Evolutionary conservation across 1,284 basidiomycete species (phyloP), one percentile per base, ranked within the genome.

Genomic region (Trichosporon sp.): DNA sequence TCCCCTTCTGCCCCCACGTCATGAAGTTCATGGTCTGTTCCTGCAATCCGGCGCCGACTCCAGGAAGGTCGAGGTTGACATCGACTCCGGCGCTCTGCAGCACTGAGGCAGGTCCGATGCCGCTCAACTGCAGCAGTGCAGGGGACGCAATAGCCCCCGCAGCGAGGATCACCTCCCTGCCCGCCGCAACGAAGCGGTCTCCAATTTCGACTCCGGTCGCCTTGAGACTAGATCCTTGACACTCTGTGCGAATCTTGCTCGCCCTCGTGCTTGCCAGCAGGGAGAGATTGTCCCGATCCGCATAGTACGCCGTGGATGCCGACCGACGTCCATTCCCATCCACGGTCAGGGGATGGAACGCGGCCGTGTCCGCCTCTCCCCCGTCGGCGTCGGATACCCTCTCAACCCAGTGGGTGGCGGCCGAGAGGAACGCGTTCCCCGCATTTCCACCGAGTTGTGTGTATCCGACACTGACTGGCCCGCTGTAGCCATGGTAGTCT

Each of bases 1-100:
- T 38, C 38, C 75, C 75, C 21, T 67, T 70, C 54, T 74, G 70
- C 68, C 81, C 59, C 46, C 61, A 43, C 2, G 37, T 16, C 75
- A 81, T 35, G 70, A 72, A 79, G 76, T 78, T 78, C 79, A 82
- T 79, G 12, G 77, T 75, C 81, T 91, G 91, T 78, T 92, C 91
- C 79, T 91, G 90, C 43, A 92, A 79, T 82, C 91, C 89, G 80
- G 90, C 88, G 0, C 92, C 92, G 68, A 94, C 91, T 14, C 72
- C 70, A 70, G 91, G 90, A 1, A 92, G 84, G 70, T 89, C 88
- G 46, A 86, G 70, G 14, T 80, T 78, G 71, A 75, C 70, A 11
- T 71, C 65, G 70, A 93, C 87, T 61, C 88, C 88, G 31, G 88
- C 86, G 2, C 79, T 78, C n/a, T 85, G 75, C 43, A 92, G 82